Evolutionary conservation across 495 filamentous ascomycete genomes (phyloP).

Genomic region (Copromyces sp.): DNA sequence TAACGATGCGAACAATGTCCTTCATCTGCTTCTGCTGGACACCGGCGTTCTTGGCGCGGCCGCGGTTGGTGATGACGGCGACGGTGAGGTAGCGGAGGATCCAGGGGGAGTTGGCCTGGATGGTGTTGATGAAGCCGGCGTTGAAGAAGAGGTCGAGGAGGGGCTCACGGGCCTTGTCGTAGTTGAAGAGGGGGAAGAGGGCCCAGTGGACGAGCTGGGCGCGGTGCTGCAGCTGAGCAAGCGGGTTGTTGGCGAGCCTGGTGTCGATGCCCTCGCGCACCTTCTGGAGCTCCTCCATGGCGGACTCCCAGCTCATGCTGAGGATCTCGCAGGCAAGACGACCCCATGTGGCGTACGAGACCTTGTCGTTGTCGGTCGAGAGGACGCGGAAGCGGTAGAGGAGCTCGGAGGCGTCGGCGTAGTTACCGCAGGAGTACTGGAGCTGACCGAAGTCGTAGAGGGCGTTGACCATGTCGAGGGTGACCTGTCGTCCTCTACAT

Average conservation of each 20-base stretch:
- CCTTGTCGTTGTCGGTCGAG: conserved; percentile 95
- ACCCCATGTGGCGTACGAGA: conserved; percentile 89
- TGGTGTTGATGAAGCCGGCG: conserved; percentile 94
- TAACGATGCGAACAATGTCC: conserved; percentile 86
- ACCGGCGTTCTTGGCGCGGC: conserved; percentile 67
- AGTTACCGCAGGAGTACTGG: conserved; percentile 93
- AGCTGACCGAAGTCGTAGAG: conserved; percentile 92
- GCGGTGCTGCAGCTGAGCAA: conserved; percentile 87
- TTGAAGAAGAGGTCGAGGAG: conserved; percentile 96
- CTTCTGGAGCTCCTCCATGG: conserved; percentile 92
- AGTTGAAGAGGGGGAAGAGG: conserved; percentile 98
- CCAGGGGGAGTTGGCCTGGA: conserved; percentile 96
- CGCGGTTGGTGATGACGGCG: conserved; percentile 92
- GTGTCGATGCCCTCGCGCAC: conserved; percentile 88
- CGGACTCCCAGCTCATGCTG: conserved; percentile 83
- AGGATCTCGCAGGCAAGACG: conserved; percentile 91
- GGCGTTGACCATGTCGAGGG: conserved; percentile 84
- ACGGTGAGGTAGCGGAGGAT: conserved; percentile 89
- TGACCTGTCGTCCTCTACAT: conserved; percentile 43
- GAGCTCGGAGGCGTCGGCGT: conserved; percentile 73
- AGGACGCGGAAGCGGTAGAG: conserved; percentile 95
- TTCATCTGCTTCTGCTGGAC: conserved; percentile 97
- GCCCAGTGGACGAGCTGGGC: conserved; percentile 98
- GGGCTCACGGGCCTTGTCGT: conserved; percentile 79
- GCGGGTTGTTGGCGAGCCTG: conserved; percentile 86